Conservation (phyloP, 176 grass and related monocot genomes). For the Musa acuminata region DNA sequence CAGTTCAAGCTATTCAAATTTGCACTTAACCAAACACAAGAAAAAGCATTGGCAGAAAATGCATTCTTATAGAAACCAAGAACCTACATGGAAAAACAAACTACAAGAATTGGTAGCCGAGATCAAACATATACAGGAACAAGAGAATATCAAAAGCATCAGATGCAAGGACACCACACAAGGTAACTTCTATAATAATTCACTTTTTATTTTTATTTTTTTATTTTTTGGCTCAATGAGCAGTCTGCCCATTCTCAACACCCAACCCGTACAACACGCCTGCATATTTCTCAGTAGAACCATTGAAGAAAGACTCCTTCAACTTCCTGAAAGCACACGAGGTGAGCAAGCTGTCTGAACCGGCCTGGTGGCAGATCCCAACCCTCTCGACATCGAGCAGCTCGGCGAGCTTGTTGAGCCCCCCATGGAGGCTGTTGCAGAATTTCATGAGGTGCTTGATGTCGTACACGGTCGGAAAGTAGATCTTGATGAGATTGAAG, state of each 20-base stretch:
- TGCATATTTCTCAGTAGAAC: not conserved
- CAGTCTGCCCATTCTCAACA: not conserved
- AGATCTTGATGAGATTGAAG: not conserved
- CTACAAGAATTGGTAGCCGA: not conserved
- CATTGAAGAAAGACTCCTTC: slow-evolving; percentile 3
- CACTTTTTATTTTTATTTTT: not conserved
- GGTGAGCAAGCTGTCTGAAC: slow-evolving; percentile 12
- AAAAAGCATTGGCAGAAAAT: too few species aligned
- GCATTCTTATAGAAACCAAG: too few species aligned
- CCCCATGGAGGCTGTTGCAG: not conserved
- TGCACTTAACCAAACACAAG: too few species aligned
- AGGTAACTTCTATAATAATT: not conserved
- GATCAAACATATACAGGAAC: not conserved
- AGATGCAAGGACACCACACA: not conserved
- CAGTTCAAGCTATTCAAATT: too few species aligned
- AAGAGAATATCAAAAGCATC: not conserved
- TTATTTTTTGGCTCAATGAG: not conserved
- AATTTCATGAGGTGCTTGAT: slow-evolving; percentile 4
- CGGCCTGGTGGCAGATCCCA: slow-evolving; percentile 1
- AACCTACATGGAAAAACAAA: not conserved
- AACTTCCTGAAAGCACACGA: not conserved
- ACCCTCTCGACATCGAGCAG: not conserved
- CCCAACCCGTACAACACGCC: slow-evolving; percentile 1
- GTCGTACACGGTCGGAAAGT: slow-evolving; percentile 7
- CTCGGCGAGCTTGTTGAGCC: not conserved